Percentiles rank a stretch among this genome's conserved stretches.
phyloP scores from a whole-genome alignment of 2,329 filamentous ascomycete genomes.

The Neocatenulostroma microsporum region DNA sequence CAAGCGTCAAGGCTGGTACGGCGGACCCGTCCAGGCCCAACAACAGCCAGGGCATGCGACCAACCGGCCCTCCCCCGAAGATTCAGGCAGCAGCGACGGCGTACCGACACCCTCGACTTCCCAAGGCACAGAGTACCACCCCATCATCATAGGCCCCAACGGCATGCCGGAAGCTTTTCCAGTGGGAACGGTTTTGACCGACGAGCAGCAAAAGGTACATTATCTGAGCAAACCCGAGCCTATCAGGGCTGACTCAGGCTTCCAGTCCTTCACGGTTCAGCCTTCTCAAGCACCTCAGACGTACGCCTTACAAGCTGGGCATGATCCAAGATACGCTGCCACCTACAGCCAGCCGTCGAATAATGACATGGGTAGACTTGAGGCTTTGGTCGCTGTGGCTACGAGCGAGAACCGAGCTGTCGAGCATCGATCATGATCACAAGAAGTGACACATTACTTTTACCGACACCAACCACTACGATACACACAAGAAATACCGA shows the following conservation, averaged over 20 bases:
- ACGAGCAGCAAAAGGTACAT: slow-evolving; percentile 35
- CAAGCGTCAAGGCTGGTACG: slow-evolving; percentile 67
- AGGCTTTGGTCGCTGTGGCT: slow-evolving; percentile 58
- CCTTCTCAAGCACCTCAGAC: slow-evolving; percentile 11
- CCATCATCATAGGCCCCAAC: slow-evolving; percentile 45
- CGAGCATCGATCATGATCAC: slow-evolving; percentile 18
- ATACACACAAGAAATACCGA: too few relatives aligned
- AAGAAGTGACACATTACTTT: slow-evolving; percentile 28
- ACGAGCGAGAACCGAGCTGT: slow-evolving; percentile 46
- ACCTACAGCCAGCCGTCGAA: slow-evolving; percentile 25
- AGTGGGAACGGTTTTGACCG: slow-evolving; percentile 27
- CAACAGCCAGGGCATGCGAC: slow-evolving; percentile 11
- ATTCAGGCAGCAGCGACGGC: slow-evolving; percentile 49
- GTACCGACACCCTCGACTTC: slow-evolving; percentile 46
- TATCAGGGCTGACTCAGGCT: slow-evolving; percentile 19
- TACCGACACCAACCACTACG: background rate
- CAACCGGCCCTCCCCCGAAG: slow-evolving; percentile 48
- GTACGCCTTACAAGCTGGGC: slow-evolving; percentile 28
- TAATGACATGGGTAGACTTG: slow-evolving; percentile 48
- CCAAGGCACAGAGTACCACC: slow-evolving; percentile 44
- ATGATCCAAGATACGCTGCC: slow-evolving; percentile 25
- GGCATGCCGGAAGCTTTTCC: slow-evolving; percentile 40
- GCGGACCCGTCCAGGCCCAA: slow-evolving; percentile 41
- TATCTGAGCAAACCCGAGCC: slow-evolving; percentile 21
- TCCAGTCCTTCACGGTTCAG: background rate